These are phyloP conservation scores for Hortiboletus campestris DNA, from an alignment of 768 basidiomycete genomes.

Conservation along the genomic window DNA sequence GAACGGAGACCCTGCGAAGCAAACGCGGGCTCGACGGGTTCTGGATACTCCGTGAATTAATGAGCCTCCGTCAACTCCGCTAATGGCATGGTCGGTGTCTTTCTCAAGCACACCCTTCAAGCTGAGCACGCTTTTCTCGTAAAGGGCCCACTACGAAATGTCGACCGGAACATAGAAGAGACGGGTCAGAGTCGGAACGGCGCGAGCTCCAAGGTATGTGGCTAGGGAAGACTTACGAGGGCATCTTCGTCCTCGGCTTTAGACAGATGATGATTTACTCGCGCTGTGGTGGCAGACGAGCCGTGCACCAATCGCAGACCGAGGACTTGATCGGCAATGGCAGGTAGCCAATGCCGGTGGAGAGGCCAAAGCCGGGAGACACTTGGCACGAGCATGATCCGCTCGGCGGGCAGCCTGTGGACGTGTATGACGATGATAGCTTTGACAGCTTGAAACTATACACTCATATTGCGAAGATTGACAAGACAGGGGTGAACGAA, in stretches of 20 bases:
- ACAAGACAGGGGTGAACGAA: neutral
- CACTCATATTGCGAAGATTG: neutral
- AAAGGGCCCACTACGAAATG: conserved; percentile 30
- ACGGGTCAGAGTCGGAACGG: neutral
- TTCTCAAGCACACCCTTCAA: conserved; percentile 23
- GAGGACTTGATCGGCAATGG: conserved; percentile 1
- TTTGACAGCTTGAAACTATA: neutral
- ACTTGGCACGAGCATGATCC: no score
- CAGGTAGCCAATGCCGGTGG: conserved; percentile 8
- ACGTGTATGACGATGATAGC: neutral
- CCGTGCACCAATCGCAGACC: no score
- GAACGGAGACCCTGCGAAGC: neutral
- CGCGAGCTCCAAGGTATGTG: neutral
- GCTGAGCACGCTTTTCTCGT: conserved; percentile 27
- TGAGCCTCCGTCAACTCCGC: conserved; percentile 7
- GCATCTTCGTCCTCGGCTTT: neutral
- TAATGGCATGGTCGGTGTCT: conserved; percentile 37
- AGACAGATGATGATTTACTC: neutral
- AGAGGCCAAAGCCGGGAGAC: neutral
- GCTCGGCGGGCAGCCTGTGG: neutral
- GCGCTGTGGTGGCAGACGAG: conserved; percentile 7
- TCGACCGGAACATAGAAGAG: conserved; percentile 4
- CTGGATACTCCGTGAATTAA: neutral
- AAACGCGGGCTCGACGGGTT: neutral
- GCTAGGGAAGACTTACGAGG: conserved; percentile 11